Percentiles rank a stretch among this genome's conserved stretches.
Evolutionary conservation across 306 rosid genomes (phyloP).

Genomic region (Betula pendula): DNA sequence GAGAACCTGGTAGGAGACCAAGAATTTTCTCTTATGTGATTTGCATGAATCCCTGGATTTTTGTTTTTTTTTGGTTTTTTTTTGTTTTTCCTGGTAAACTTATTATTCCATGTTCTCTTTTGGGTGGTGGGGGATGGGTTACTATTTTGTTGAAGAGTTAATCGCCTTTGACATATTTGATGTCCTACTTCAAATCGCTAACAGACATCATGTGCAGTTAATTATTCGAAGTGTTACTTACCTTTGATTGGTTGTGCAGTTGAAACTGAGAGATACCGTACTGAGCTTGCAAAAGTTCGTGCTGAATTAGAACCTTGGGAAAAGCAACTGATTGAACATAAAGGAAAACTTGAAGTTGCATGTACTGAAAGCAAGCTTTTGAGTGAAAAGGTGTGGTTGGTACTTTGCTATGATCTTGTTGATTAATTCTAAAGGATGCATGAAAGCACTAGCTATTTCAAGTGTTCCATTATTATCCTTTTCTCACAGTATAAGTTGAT

Average conservation of each 20-base stretch:
- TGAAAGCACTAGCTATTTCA: neutral
- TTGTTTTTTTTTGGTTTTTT: too few species aligned
- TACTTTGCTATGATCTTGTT: constrained; percentile 7
- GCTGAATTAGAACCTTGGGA: constrained; percentile 97
- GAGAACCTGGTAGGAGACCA: neutral
- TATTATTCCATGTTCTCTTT: neutral
- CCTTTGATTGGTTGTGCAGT: constrained; percentile 48
- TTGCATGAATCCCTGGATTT: neutral
- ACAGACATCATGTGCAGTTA: neutral
- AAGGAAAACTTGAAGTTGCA: constrained; percentile 90
- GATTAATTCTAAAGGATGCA: neutral
- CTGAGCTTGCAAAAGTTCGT: constrained; percentile 82
- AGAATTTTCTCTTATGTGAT: neutral
- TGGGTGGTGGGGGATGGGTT: neutral
- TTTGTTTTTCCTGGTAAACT: neutral
- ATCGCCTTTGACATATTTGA: neutral
- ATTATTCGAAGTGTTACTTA: neutral
- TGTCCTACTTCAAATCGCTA: neutral
- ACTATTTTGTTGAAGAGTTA: neutral
- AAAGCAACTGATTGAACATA: constrained; percentile 80
- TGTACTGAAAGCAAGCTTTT: constrained; percentile 69
- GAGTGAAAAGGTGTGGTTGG: constrained; percentile 68
- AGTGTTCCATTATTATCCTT: neutral
- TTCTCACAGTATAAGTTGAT: neutral
- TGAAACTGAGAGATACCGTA: constrained; percentile 78